These are phyloP conservation scores for Hibiscus trionum DNA, from an alignment of 345 rosid genomes.

Conservation along the genomic window DNA sequence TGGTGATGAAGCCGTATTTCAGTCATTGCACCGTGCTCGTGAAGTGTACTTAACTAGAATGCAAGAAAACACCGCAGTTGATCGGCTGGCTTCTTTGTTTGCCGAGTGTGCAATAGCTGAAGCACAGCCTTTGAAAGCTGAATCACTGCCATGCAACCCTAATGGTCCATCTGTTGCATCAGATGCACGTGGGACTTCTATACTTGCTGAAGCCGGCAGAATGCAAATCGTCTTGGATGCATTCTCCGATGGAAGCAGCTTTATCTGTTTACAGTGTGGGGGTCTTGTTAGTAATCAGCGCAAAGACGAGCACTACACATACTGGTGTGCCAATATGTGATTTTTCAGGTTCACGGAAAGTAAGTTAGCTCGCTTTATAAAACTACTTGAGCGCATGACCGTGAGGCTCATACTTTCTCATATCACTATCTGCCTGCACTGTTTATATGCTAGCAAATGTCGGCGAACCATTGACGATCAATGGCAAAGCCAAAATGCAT, in stretches of 20 bases:
- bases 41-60: slow-evolving; percentile 49
- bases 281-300: slow-evolving; percentile 85
- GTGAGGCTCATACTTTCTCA: neutral
- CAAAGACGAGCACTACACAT: slow-evolving; percentile 78
- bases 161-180: slow-evolving; percentile 17
- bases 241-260: slow-evolving; percentile 90
- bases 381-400: slow-evolving; percentile 2
- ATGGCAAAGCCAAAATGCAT: neutral
- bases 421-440: neutral
- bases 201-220: slow-evolving; percentile 72
- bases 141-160: slow-evolving; percentile 16
- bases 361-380: neutral
- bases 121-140: slow-evolving; percentile 46
- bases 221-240: slow-evolving; percentile 76
- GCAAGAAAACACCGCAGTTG: slow-evolving; percentile 50
- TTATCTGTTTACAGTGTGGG: slow-evolving; percentile 81
- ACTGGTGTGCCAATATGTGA: slow-evolving; percentile 67
- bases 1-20: slow-evolving; percentile 72
- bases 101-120: slow-evolving; percentile 88
- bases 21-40: slow-evolving; percentile 59
- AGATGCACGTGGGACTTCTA: slow-evolving; percentile 50
- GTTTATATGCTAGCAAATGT: neutral
- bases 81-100: slow-evolving; percentile 79
- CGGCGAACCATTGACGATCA: neutral
- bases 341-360: neutral